phyloP scores from a whole-genome alignment of 2,329 filamentous ascomycete genomes.

The Conoideocrella luteorostrata region DNA sequence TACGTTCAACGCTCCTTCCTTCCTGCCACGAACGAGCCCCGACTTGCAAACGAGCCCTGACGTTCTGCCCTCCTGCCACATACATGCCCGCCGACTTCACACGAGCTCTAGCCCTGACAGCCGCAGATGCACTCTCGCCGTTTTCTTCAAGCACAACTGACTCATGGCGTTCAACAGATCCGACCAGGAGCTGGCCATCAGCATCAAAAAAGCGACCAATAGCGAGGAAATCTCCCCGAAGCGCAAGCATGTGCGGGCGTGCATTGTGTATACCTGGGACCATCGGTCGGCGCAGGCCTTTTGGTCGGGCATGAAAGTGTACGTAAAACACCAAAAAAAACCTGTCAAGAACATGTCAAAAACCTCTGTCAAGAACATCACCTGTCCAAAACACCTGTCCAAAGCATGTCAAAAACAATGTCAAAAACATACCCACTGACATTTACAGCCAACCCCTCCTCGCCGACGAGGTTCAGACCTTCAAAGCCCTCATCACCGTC shows the following conservation, averaged over 20 bases:
- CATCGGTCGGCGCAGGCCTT: constrained; percentile 93
- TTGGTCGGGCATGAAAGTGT: constrained; percentile 99
- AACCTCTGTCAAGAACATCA: no score
- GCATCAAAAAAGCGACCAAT: constrained; percentile 65
- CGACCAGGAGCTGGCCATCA: constrained; percentile 62
- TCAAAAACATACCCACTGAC: no score
- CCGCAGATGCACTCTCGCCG: no score
- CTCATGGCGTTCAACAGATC: constrained; percentile 38
- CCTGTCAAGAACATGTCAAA: no score
- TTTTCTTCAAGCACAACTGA: neutral
- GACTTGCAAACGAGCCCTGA: no score
- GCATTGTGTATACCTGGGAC: constrained; percentile 99
- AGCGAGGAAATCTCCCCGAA: constrained; percentile 63
- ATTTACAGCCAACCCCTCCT: constrained; percentile 98
- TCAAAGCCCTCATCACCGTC: constrained; percentile 94
- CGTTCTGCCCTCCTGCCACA: no score
- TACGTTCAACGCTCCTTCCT: neutral
- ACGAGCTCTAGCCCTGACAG: no score
- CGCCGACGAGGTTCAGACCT: constrained; percentile 96
- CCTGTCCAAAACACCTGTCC: no score
- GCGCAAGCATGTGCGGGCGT: constrained; percentile 92
- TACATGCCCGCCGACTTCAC: no score
- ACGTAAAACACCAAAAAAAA: no score
- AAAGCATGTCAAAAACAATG: no score
- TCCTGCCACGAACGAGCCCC: no score